Evolutionary conservation across 768 basidiomycete genomes (phyloP).

Genomic region (Amanita brunnescens): DNA sequence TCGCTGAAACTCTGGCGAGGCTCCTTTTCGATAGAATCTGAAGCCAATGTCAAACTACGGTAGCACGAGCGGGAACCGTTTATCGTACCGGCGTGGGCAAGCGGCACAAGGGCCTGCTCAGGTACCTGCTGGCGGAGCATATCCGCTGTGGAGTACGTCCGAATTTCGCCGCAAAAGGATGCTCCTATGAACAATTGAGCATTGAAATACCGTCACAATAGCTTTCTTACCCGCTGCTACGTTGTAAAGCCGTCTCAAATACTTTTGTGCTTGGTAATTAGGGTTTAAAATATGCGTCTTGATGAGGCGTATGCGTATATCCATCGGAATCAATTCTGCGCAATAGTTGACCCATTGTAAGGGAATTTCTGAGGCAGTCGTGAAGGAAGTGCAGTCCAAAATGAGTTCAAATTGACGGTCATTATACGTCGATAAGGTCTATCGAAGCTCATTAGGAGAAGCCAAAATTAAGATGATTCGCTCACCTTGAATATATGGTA

Average conservation of each 20-base stretch:
- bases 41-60: neutral
- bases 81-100: conserved; percentile 50
- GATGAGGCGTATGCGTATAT: conserved; percentile 54
- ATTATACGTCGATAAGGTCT: conserved; percentile 39
- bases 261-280: conserved; percentile 62
- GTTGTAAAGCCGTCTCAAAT: conserved; percentile 70
- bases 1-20: conserved; percentile 41
- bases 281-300: conserved; percentile 65
- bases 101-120: conserved; percentile 31
- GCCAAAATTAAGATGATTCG: neutral
- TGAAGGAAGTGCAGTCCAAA: conserved; percentile 75
- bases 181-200: conserved; percentile 27
- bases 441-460: conserved; percentile 25
- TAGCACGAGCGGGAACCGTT: too few relatives aligned
- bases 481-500: conserved; percentile 69
- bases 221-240: conserved; percentile 40
- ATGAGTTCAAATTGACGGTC: conserved; percentile 59
- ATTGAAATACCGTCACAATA: neutral
- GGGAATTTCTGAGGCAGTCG: conserved; percentile 68
- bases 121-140: conserved; percentile 54
- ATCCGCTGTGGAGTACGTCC: conserved; percentile 52
- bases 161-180: conserved; percentile 42
- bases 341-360: conserved; percentile 76
- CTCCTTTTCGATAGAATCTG: conserved; percentile 61
- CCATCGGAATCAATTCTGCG: conserved; percentile 62